Percentiles rank a stretch among this genome's conserved stretches.
These are phyloP conservation scores for Mycena vulgaris DNA, from an alignment of 768 basidiomycete species.

Conservation along the genomic window DNA sequence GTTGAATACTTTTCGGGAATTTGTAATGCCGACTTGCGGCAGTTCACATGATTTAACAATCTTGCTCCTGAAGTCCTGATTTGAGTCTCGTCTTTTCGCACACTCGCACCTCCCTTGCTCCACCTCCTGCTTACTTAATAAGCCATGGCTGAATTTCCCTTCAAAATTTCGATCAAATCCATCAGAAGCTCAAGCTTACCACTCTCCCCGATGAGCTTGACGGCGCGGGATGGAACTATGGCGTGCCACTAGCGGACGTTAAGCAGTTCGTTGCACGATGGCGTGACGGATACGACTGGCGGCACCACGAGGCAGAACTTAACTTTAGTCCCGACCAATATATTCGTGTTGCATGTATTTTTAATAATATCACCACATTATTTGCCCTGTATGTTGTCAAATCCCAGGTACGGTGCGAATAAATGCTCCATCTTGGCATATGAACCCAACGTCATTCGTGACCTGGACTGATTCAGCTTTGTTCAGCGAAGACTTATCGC, in stretches of 20 bases:
- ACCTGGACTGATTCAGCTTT: conserved; percentile 27
- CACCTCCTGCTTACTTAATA: no score
- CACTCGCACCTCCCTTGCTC: not conserved
- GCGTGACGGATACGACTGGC: conserved; percentile 29
- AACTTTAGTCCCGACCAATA: conserved; percentile 8
- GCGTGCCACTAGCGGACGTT: conserved; percentile 20
- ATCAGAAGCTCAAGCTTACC: conserved; percentile 12
- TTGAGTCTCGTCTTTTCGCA: no score
- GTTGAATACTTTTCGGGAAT: no score
- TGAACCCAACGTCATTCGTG: conserved; percentile 32
- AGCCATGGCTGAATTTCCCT: conserved; percentile 18
- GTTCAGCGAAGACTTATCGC: conserved; percentile 16
- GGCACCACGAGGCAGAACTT: conserved; percentile 22
- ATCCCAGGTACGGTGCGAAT: conserved; percentile 23
- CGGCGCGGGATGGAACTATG: conserved; percentile 29
- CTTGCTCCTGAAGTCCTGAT: no score
- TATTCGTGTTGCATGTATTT: not conserved
- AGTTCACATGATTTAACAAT: no score
- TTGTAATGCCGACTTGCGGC: no score
- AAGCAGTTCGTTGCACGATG: conserved; percentile 26
- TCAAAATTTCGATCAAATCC: conserved; percentile 24
- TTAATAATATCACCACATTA: conserved; percentile 20
- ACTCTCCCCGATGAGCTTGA: conserved; percentile 28
- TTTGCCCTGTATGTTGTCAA: conserved; percentile 17
- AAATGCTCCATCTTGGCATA: conserved; percentile 29